Evolutionary conservation across 2,329 filamentous ascomycete genomes (phyloP).

Genomic region (Chaetoscypha palmicola): DNA sequence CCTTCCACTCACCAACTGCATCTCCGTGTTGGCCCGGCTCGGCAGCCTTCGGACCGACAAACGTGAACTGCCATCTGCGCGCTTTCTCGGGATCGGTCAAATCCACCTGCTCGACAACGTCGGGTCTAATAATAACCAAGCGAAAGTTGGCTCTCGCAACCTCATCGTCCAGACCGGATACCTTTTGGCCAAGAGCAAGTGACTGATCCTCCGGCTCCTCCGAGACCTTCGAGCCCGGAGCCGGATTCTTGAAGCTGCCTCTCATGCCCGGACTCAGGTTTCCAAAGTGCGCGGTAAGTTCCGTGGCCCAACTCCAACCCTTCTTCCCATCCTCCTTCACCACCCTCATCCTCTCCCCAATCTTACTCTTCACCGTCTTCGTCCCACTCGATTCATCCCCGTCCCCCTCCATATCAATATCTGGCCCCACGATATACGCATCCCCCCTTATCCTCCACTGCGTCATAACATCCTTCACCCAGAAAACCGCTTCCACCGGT

Average conservation of each 20-base stretch:
- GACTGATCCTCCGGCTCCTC: conserved; percentile 39
- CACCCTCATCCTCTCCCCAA: conserved; percentile 57
- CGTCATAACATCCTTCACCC: conserved; percentile 60
- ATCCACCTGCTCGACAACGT: conserved; percentile 58
- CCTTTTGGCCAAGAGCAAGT: conserved; percentile 51
- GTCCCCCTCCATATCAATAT: conserved; percentile 57
- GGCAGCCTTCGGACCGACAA: conserved; percentile 36
- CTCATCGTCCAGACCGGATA: conserved; percentile 53
- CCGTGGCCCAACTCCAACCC: conserved; percentile 64
- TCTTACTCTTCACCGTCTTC: conserved; percentile 50
- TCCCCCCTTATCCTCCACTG: conserved; percentile 82
- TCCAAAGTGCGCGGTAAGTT: conserved; percentile 83
- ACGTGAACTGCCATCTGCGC: conserved; percentile 52
- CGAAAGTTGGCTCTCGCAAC: conserved; percentile 60
- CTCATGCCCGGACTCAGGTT: conserved; percentile 78
- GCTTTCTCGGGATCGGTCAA: conserved; percentile 50
- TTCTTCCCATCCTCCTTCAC: conserved; percentile 31
- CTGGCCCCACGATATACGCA: conserved; percentile 67
- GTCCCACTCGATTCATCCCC: conserved; percentile 44
- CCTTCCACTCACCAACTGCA: conserved; percentile 46
- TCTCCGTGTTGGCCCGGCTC: conserved; percentile 40
- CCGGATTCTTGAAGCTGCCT: conserved; percentile 61
- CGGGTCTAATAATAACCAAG: conserved; percentile 78
- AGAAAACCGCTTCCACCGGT: conserved; percentile 76
- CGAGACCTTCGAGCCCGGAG: conserved; percentile 55